Percentiles rank a stretch among this genome's conserved stretches.
Evolutionary conservation across 2,329 filamentous ascomycete species (phyloP).

Genomic region (Alternaria burnsii): DNA sequence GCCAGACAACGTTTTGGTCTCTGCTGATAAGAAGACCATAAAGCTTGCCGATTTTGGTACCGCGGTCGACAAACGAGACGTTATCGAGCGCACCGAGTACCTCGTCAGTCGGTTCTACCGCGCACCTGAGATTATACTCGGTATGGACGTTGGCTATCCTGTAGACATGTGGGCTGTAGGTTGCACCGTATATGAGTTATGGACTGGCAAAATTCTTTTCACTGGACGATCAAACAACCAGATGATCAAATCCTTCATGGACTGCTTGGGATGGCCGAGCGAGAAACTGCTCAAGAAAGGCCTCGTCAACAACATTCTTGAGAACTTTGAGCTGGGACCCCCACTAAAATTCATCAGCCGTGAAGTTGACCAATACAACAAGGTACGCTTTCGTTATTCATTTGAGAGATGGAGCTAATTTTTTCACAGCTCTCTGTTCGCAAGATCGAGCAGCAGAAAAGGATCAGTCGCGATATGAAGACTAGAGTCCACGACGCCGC

Average conservation of each 20-base stretch:
- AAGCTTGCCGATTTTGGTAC: slow-evolving; percentile 98
- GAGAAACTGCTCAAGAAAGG: slow-evolving; percentile 88
- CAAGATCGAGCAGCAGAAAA: slow-evolving; percentile 70
- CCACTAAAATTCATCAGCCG: slow-evolving; percentile 84
- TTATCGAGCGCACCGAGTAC: slow-evolving; percentile 88
- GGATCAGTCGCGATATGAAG: slow-evolving; percentile 73
- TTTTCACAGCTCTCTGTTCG: slow-evolving; percentile 68
- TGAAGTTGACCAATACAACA: slow-evolving; percentile 68
- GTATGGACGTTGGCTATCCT: slow-evolving; percentile 93
- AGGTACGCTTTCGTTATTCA: slow-evolving; percentile 28
- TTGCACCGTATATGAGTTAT: slow-evolving; percentile 95
- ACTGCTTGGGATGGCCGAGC: slow-evolving; percentile 90
- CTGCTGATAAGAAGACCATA: slow-evolving; percentile 68
- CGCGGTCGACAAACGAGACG: slow-evolving; percentile 86
- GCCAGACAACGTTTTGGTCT: slow-evolving; percentile 90
- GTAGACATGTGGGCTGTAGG: slow-evolving; percentile 99
- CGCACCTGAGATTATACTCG: slow-evolving; percentile 94
- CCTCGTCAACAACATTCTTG: slow-evolving; percentile 70
- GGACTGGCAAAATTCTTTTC: slow-evolving; percentile 97
- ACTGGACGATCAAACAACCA: slow-evolving; percentile 96
- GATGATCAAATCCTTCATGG: slow-evolving; percentile 96
- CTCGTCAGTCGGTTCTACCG: slow-evolving; percentile 97
- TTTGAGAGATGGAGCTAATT: slow-evolving; percentile 6
- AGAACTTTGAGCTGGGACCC: slow-evolving; percentile 62
- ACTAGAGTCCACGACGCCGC: slow-evolving; percentile 77